phyloP scores from a whole-genome alignment of 2,329 filamentous ascomycete species.

The Pseudogymnoascus sp. region DNA sequence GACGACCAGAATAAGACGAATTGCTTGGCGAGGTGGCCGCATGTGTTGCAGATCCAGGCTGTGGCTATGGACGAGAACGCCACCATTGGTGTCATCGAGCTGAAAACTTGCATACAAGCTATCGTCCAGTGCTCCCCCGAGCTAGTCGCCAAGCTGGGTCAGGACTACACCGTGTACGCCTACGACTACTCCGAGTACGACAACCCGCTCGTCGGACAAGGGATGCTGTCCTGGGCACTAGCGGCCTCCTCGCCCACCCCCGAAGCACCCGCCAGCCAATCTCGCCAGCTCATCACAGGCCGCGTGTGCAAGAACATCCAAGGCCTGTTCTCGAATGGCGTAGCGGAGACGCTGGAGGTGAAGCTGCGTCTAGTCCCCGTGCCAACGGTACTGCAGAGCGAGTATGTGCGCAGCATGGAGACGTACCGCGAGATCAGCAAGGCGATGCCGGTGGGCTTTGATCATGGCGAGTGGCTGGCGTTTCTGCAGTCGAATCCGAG shows the following conservation, averaged over 20 bases:
- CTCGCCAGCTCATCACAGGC: slow-evolving; percentile 71
- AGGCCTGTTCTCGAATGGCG: slow-evolving; percentile 73
- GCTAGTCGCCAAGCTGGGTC: slow-evolving; percentile 61
- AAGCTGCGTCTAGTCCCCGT: slow-evolving; percentile 80
- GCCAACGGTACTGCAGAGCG: slow-evolving; percentile 47
- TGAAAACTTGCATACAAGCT: slow-evolving; percentile 79
- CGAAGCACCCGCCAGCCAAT: slow-evolving; percentile 49
- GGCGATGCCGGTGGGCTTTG: slow-evolving; percentile 51
- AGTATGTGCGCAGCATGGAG: slow-evolving; percentile 54
- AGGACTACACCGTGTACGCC: slow-evolving; percentile 91
- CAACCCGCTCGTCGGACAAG: slow-evolving; percentile 86
- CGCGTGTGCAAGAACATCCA: slow-evolving; percentile 81
- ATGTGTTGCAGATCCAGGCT: slow-evolving; percentile 71
- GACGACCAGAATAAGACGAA: slow-evolving; percentile 82
- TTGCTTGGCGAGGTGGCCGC: slow-evolving; percentile 79
- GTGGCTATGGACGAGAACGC: slow-evolving; percentile 64
- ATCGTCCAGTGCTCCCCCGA: slow-evolving; percentile 77
- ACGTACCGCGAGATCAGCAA: slow-evolving; percentile 52
- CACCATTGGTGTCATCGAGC: slow-evolving; percentile 76
- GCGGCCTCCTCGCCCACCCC: slow-evolving; percentile 47
- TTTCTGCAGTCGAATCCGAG: slow-evolving; percentile 66
- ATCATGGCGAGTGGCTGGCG: slow-evolving; percentile 69
- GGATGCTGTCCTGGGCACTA: slow-evolving; percentile 82
- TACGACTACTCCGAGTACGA: slow-evolving; percentile 95
- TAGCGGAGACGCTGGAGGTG: slow-evolving; percentile 86